Evolutionary conservation across 768 basidiomycete genomes (phyloP).

Genomic region (Trametes punicea): DNA sequence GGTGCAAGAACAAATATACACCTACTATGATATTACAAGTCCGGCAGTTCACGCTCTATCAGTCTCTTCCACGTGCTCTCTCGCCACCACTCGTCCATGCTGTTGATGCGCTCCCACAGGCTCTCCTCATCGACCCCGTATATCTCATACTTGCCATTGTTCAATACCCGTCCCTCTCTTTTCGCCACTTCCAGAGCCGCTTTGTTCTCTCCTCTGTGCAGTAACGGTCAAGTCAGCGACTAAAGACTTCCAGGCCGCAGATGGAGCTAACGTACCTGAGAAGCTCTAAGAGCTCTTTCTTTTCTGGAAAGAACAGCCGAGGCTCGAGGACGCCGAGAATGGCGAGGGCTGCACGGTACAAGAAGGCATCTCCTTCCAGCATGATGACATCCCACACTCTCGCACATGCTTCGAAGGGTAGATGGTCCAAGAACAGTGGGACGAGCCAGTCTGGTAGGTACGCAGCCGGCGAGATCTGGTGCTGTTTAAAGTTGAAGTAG

Average conservation of each 20-base stretch:
- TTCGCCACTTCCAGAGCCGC: constrained; percentile 80
- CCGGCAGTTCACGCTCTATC: constrained; percentile 83
- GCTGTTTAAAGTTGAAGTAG: constrained; percentile 93
- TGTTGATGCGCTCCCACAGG: constrained; percentile 77
- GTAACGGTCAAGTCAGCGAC: neutral
- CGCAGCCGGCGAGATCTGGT: constrained; percentile 81
- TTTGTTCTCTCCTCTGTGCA: constrained; percentile 69
- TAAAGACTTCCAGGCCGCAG: neutral
- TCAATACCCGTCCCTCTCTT: constrained; percentile 57
- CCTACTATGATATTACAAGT: constrained; percentile 36
- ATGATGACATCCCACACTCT: constrained; percentile 86
- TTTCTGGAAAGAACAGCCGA: constrained; percentile 85
- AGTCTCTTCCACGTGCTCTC: constrained; percentile 86
- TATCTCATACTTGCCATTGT: constrained; percentile 80
- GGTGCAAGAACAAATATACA: neutral
- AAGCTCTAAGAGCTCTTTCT: constrained; percentile 73
- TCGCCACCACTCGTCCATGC: constrained; percentile 91
- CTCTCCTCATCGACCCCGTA: constrained; percentile 85
- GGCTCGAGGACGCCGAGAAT: constrained; percentile 81
- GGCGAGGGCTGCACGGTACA: constrained; percentile 81
- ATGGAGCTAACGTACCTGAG: constrained; percentile 49
- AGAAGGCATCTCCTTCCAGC: constrained; percentile 87
- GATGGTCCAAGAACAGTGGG: constrained; percentile 76
- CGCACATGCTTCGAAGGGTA: constrained; percentile 90
- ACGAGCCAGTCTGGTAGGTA: constrained; percentile 83